Percentiles rank a stretch among this genome's conserved stretches.
Conservation (phyloP, 2,329 filamentous ascomycete genomes). For the Fusarium domesticum region DNA sequence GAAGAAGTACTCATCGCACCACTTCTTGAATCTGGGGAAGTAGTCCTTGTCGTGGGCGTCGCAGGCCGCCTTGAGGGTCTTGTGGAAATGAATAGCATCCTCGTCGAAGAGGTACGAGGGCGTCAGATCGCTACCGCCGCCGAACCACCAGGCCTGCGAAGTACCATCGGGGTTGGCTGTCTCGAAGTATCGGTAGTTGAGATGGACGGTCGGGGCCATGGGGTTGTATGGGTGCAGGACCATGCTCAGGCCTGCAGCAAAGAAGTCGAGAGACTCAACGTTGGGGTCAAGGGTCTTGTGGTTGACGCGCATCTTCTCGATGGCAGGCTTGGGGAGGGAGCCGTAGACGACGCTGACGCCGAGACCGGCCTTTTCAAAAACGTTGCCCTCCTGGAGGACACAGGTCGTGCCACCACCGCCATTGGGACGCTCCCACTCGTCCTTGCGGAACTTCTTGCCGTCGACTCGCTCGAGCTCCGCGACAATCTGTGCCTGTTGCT, state of each 20-base stretch:
- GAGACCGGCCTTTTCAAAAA: slow-evolving; percentile 96
- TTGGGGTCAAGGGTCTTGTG: slow-evolving; percentile 83
- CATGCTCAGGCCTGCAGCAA: slow-evolving; percentile 88
- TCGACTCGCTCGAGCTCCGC: slow-evolving; percentile 79
- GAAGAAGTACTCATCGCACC: slow-evolving; percentile 97
- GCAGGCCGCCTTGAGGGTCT: slow-evolving; percentile 86
- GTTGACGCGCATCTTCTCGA: slow-evolving; percentile 89
- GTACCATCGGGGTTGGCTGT: slow-evolving; percentile 81
- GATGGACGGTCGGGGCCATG: slow-evolving; percentile 94
- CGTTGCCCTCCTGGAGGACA: slow-evolving; percentile 91
- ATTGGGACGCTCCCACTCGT: slow-evolving; percentile 83
- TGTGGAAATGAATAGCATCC: slow-evolving; percentile 95
- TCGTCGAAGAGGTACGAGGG: slow-evolving; percentile 95
- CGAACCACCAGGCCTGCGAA: slow-evolving; percentile 95
- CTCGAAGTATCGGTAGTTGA: slow-evolving; percentile 99
- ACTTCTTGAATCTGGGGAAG: slow-evolving; percentile 93
- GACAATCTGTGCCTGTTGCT: slow-evolving; percentile 87
- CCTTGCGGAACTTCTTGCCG: slow-evolving; percentile 74
- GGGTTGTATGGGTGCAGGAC: slow-evolving; percentile 93
- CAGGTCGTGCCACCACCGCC: slow-evolving; percentile 93
- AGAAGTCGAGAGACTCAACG: slow-evolving; percentile 86
- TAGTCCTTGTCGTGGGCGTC: slow-evolving; percentile 90
- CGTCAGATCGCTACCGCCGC: slow-evolving; percentile 90
- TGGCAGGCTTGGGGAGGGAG: slow-evolving; percentile 78
- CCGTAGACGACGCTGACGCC: slow-evolving; percentile 96